These are phyloP conservation scores for Metschnikowia matae DNA, from an alignment of 805 yeast species.

Conservation along the genomic window DNA sequence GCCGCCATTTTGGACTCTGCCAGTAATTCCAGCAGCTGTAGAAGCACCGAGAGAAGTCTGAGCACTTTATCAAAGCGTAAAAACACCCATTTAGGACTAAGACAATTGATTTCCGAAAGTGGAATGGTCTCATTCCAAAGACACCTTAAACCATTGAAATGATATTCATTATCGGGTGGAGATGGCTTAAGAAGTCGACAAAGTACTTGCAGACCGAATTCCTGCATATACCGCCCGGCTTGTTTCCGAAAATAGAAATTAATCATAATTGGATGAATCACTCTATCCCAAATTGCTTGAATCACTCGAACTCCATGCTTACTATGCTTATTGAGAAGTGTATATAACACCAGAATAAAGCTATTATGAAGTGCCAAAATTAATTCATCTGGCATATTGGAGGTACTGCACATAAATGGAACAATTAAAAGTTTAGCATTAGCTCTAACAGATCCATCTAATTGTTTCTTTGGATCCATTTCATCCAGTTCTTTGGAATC, in stretches of 20 bases:
- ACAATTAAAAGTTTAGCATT: conserved; percentile 27
- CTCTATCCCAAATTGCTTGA: conserved; percentile 36
- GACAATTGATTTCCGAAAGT: conserved; percentile 27
- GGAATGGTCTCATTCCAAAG: conserved; percentile 30
- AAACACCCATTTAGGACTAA: conserved; percentile 34
- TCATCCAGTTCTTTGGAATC: neutral
- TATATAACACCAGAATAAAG: conserved; percentile 29
- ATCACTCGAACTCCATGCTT: conserved; percentile 23
- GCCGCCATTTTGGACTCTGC: conserved; percentile 23
- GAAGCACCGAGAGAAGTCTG: conserved; percentile 21
- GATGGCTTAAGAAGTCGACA: conserved; percentile 23
- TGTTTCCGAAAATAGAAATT: conserved; percentile 32
- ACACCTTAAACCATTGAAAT: conserved; percentile 27
- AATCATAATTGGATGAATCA: conserved; percentile 29
- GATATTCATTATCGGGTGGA: conserved; percentile 18
- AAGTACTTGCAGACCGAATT: conserved; percentile 28
- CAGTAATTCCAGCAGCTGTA: conserved; percentile 22
- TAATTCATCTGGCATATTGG: conserved; percentile 18
- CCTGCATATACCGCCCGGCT: conserved; percentile 23
- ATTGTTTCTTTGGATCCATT: neutral
- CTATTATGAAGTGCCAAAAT: conserved; percentile 28
- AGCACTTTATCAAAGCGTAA: conserved; percentile 29
- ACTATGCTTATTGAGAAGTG: conserved; percentile 20
- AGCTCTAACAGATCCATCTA: conserved; percentile 9
- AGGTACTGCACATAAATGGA: conserved; percentile 8